These are phyloP conservation scores for Closterium sp. DNA, from an alignment of 139 green algal species.

Conservation along the genomic window DNA sequence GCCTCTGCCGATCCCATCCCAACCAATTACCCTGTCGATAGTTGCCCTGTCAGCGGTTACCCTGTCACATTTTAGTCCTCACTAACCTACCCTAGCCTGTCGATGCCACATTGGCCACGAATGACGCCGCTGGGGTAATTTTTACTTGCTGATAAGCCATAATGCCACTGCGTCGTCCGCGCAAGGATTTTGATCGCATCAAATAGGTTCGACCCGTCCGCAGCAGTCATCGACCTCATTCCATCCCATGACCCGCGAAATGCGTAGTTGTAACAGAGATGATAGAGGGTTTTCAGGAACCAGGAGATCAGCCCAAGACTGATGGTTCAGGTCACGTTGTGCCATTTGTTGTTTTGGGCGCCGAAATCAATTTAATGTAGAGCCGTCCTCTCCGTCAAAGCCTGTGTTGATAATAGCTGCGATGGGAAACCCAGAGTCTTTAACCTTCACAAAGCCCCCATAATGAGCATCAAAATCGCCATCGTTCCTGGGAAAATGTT, in stretches of 20 bases:
- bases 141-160: background rate
- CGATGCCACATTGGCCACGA: background rate
- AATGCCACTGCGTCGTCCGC: background rate
- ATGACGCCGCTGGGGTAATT: background rate
- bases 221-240: background rate
- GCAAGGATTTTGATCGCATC: background rate
- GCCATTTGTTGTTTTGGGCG: background rate
- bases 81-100: background rate
- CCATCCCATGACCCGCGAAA: background rate
- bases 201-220: background rate
- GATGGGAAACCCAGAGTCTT: background rate
- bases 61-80: too few species aligned
- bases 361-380: background rate
- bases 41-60: too few species aligned
- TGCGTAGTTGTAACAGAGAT: background rate
- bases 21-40: too few species aligned
- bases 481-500: too few species aligned
- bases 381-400: background rate
- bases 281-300: background rate
- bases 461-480: too few species aligned
- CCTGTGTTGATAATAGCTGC: background rate
- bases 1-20: too few species aligned
- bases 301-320: background rate
- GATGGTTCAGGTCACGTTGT: background rate
- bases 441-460: background rate